Evolutionary conservation across 331 rosid genomes (phyloP), one percentile per base, ranked within the genome.

Genomic region (Rhamnella rubrinervis): DNA sequence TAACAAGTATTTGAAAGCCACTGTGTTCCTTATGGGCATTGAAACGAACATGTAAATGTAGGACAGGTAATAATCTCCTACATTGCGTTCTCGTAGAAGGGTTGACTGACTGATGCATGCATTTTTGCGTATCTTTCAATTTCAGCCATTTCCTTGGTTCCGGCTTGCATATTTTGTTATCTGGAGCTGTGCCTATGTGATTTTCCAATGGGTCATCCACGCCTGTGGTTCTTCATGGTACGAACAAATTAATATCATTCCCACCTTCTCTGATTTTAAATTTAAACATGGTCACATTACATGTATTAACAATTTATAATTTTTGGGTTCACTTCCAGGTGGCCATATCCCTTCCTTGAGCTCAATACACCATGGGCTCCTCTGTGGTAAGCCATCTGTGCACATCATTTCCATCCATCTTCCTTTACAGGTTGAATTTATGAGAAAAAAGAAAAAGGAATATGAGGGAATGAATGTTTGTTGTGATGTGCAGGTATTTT

Each of bases 321-420:
- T 20, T 57, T 67, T 55, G 59, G 58, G 15, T 53, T 10, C 62
- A 17, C 63, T 61, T 61, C 35, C 83, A 90, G 96, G 96, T 90
- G 96, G 93, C 96, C 96, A 3, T 90, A 90, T 78, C 91, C 96
- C 50, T 89, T 89, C 75, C 86, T 89, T 2, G 86, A 85, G 84
- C 88, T 90, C 7, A 62, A 76, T 57, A 73, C 73, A 4, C 81
- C 86, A 0, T 90, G 89, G 91, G 85, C 89, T 50, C 86, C 93
- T 19, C 16, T 87, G 7, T 90, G 96, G 96, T 89, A 89, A 63
- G 3, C 66, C 25, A 59, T 26, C 49, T 31, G 5, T 31, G 35
- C 35, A 31, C 35, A 31, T 31, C 35, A 31, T 31, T 31, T 31
- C 35, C 35, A 3, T 31, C 35, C 35, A 31, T 4, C 11, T 44